Base-by-base conservation (phyloP, 2,329 filamentous ascomycete species). In the Catunica adiposa region DNA sequence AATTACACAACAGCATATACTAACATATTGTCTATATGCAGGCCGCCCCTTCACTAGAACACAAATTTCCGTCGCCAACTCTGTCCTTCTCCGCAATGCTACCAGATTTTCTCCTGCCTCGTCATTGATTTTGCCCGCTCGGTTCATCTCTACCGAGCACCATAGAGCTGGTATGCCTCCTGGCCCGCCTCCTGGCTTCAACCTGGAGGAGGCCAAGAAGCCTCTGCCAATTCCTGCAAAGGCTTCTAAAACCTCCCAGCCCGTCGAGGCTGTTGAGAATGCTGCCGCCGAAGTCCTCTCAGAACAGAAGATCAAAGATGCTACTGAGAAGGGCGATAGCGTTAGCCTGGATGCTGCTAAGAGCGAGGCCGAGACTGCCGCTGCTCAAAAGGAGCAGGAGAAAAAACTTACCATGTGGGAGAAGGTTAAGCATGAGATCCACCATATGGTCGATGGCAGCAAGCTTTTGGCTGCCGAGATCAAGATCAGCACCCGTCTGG, bases 361-460 rank as follows among this genome's bases (percentile, higher is more conserved):
- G 44, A 66, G 68, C 20, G 67, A 67, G 26, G 68, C 70, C 46
- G 63, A 71, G 17, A 74, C 65, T 11, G 69, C 68, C 15, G 68
- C 87, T 62, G 74, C 73, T 15, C 66, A 65, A 54, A 66, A 81
- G 62, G 84, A 86, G 68, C 82, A 86, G 59, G 78, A 83, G 63
- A 88, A 89, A 73, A 96, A 95, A 66, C 71, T 95, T 69, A 95
- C 89, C 0, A 52, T 97, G 1, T 84, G 81, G 69, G 86, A 97
- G 68, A 94, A 89, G 72, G 82, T 98, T 65, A 98, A 95, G 77
- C 89, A 94, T 68, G 92, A 98, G 70, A 77, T 76, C 14, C 80
- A 83, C 60, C 92, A 98, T 69, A 98, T 98, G 72, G 97, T 92
- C 90, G 92, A 98, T 70, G 92, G 92, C 59, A 97, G 89, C 26